Evolutionary conservation across 805 yeast genomes (phyloP), one percentile per base, ranked within the genome.

Genomic region (Kodamaea jinghongensis): DNA sequence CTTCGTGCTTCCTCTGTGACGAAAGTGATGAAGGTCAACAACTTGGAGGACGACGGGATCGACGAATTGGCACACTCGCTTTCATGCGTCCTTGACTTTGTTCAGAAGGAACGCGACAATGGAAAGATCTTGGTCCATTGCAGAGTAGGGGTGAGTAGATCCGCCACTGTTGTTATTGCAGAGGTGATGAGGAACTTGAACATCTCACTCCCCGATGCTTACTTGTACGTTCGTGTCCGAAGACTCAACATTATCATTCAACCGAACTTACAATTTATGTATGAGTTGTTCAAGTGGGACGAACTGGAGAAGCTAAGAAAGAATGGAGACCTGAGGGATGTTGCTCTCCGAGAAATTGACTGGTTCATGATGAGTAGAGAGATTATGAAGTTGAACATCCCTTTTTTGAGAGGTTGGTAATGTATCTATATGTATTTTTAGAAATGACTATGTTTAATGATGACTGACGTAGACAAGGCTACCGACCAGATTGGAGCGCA

Each of bases 161-260:
- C 96, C 2, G 98, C 97, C 0, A 87, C 97, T 0, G 95, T 91
- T 8, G 91, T 95, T 50, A 91, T 91, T 49, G 96, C 96, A 1
- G 97, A 89, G 56, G 91, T 87, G 28, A 90, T 91, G 96, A 76
- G 78, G 49, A 64, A 96, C 29, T 62, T 85, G 38, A 63, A 76
- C 11, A 65, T 87, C 39, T 76, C 79, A 31, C 64, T 91, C 20
- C 81, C 93, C 2, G 69, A 81, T 23, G 96, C 98, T 0, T 91
- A 90, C 54, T 62, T 90, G 31, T 88, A 72, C 62, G 96, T 89
- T n/a, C 71, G 97, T 30, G 96, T 88, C 3, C 70, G 96, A 37
- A 70, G 98, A 38, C 72, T 91, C 53, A 91, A 91, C 59, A 90
- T 91, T 43, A 87, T 91, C 23, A 91, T 91, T 47, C 98, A 91